A percentile compares a stretch with the other conserved stretches of the same genome.
Evolutionary conservation across 345 rosid species (phyloP).

Genomic region (Clausena lansium): DNA sequence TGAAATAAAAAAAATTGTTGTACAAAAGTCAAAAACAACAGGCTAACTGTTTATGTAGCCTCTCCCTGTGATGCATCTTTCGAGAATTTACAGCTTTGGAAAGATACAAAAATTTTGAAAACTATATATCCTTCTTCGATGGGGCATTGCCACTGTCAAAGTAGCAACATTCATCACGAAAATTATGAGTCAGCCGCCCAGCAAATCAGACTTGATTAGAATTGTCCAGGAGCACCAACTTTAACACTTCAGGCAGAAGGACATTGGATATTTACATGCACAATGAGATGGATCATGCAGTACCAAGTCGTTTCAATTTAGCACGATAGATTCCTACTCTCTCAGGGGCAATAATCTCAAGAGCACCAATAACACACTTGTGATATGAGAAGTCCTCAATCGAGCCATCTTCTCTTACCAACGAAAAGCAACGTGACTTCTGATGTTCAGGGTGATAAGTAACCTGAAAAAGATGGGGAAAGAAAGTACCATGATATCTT

Average conservation of each 20-base stretch:
- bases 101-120: slow-evolving; percentile 4
- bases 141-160: slow-evolving; percentile 8
- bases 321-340: slow-evolving; percentile 44
- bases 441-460: slow-evolving; percentile 51
- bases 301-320: slow-evolving; percentile 29
- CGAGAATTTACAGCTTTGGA: slow-evolving; percentile 25
- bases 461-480: slow-evolving; percentile 45
- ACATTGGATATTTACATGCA: slow-evolving; percentile 15
- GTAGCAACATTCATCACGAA: background rate
- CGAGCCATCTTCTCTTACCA: slow-evolving; percentile 70
- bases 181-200: background rate
- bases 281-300: background rate
- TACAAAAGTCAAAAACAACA: background rate
- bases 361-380: slow-evolving; percentile 74
- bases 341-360: slow-evolving; percentile 65
- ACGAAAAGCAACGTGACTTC: slow-evolving; percentile 63
- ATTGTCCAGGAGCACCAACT: background rate
- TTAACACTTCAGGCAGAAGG: background rate
- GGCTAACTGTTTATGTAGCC: slow-evolving; percentile 8
- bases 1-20: background rate
- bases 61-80: slow-evolving; percentile 2
- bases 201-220: background rate
- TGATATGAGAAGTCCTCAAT: slow-evolving; percentile 81
- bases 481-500: background rate
- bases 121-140: slow-evolving; percentile 9